These are phyloP conservation scores for Lippia alba DNA, from an alignment of 305 asterid species.

Conservation along the genomic window DNA sequence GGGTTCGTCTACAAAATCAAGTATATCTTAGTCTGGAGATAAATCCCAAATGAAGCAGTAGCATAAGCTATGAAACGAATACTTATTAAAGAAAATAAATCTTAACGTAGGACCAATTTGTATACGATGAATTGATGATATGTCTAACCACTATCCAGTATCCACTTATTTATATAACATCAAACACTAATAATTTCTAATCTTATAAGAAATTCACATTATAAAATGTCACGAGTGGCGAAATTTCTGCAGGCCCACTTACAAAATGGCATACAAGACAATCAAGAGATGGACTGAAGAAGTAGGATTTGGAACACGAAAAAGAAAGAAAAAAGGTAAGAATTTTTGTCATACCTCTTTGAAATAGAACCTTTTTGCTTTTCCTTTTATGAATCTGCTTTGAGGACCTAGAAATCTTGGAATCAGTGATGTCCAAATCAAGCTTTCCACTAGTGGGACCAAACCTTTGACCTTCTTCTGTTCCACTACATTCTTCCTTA, in stretches of 20 bases:
- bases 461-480: constrained; percentile 73
- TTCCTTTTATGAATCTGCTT: constrained; percentile 61
- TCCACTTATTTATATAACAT: not conserved
- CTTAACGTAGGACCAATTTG: constrained; percentile 12
- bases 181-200: not conserved
- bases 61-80: constrained; percentile 11
- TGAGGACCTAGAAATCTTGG: constrained; percentile 50
- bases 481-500: constrained; percentile 88
- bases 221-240: not conserved
- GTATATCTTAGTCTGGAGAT: constrained; percentile 20
- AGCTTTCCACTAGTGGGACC: constrained; percentile 49
- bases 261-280: constrained; percentile 24
- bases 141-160: not conserved
- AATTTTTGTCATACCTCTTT: constrained; percentile 57
- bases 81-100: constrained; percentile 18
- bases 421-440: constrained; percentile 43
- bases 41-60: constrained; percentile 27
- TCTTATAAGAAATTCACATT: not conserved
- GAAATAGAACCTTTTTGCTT: constrained; percentile 69
- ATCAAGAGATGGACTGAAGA: constrained; percentile 19
- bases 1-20: constrained; percentile 65
- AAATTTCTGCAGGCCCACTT: not conserved
- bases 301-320: constrained; percentile 27
- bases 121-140: constrained; percentile 4
- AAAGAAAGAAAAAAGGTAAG: constrained; percentile 18